Percentiles rank a stretch among this genome's conserved stretches.
Evolutionary conservation across 2,329 filamentous ascomycete species (phyloP).

Genomic region (Hymenoscyphus fraxineus): DNA sequence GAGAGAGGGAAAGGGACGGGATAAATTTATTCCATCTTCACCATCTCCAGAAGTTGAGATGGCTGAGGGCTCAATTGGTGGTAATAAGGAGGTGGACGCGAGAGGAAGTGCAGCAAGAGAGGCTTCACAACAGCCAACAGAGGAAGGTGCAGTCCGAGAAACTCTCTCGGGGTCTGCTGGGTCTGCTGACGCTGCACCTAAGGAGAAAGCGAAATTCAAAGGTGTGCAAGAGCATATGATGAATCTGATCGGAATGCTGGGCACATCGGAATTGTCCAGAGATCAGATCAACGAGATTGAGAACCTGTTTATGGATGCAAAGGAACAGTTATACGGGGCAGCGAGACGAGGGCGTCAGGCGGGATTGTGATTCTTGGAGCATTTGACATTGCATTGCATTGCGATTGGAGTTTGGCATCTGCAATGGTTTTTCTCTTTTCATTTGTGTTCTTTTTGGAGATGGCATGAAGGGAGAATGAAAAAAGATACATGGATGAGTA

Average conservation of each 20-base stretch:
- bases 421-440: not conserved
- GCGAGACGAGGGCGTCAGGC: constrained; percentile 50
- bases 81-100: not conserved
- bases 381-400: constrained; percentile 17
- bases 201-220: constrained; percentile 34
- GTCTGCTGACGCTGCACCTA: not conserved
- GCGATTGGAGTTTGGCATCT: constrained; percentile 22
- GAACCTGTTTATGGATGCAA: constrained; percentile 75
- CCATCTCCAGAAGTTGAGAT: not conserved
- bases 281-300: constrained; percentile 69
- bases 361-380: constrained; percentile 5
- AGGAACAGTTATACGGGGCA: constrained; percentile 68
- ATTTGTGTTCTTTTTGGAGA: not conserved
- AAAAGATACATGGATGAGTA: not conserved
- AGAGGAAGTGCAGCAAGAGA: not conserved
- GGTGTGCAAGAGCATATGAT: constrained; percentile 52
- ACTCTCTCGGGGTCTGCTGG: not conserved
- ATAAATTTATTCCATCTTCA: not conserved
- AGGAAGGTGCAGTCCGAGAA: not conserved
- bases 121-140: not conserved
- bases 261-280: constrained; percentile 55
- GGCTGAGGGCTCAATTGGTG: not conserved
- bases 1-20: not conserved
- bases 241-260: constrained; percentile 57
- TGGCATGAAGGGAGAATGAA: not conserved